These are phyloP conservation scores for Coemansia sp. DNA, from an alignment of 192 early-diverging fungal species.

Conservation along the genomic window DNA sequence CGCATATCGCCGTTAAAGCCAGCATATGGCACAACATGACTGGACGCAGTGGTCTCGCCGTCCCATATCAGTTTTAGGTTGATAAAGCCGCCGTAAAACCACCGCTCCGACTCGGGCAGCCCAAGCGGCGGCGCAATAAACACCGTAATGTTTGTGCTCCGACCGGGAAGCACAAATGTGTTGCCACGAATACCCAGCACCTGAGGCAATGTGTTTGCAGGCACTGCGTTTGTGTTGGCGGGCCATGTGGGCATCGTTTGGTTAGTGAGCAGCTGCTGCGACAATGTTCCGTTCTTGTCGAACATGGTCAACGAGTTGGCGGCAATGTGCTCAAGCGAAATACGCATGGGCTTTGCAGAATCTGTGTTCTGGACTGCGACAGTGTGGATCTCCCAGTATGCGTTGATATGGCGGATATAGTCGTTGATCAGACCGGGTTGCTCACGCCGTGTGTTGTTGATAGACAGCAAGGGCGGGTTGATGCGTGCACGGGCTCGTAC, in stretches of 20 bases:
- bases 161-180: slow-evolving; percentile 24
- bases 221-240: neutral
- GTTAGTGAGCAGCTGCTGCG: neutral
- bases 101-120: slow-evolving; percentile 31
- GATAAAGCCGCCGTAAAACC: slow-evolving; percentile 55
- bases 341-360: slow-evolving; percentile 2
- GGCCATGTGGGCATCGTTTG: slow-evolving; percentile 23
- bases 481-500: slow-evolving; percentile 55
- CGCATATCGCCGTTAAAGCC: slow-evolving; percentile 48
- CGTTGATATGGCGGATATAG: neutral
- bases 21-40: slow-evolving; percentile 39
- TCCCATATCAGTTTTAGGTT: slow-evolving; percentile 32
- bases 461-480: slow-evolving; percentile 58
- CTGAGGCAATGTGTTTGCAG: slow-evolving; percentile 13
- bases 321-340: slow-evolving; percentile 2
- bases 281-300: slow-evolving; percentile 17
- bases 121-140: slow-evolving; percentile 24
- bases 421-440: neutral
- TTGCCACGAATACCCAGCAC: neutral
- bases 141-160: slow-evolving; percentile 5
- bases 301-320: slow-evolving; percentile 48
- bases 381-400: slow-evolving; percentile 20
- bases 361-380: slow-evolving; percentile 38
- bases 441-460: slow-evolving; percentile 36
- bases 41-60: neutral